A percentile compares a stretch with the other conserved stretches of the same genome.
Evolutionary conservation across 2,329 filamentous ascomycete species (phyloP).

Genomic region (Teratosphaeria zuluensis): DNA sequence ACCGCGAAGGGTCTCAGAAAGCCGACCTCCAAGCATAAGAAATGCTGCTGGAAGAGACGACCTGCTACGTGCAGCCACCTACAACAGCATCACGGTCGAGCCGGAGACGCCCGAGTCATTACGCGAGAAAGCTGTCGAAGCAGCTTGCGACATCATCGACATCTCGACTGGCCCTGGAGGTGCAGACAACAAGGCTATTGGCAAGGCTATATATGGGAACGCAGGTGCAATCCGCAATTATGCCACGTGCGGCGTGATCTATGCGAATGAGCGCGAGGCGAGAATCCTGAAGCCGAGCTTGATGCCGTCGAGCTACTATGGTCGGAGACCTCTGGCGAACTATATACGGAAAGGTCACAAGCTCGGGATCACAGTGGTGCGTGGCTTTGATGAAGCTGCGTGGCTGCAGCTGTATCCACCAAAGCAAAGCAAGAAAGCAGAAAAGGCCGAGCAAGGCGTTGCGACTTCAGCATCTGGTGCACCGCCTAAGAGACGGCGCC

Average conservation of each 20-base stretch:
- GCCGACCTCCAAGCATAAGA: slow-evolving; percentile 30
- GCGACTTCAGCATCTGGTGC: slow-evolving; percentile 35
- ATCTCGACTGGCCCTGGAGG: slow-evolving; percentile 37
- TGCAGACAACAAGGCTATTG: slow-evolving; percentile 39
- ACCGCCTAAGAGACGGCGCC: slow-evolving; percentile 30
- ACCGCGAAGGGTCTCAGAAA: slow-evolving; percentile 43
- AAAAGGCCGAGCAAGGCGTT: slow-evolving; percentile 35
- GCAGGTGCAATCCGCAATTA: slow-evolving; percentile 48
- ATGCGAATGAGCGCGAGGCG: slow-evolving; percentile 65
- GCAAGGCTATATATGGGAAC: slow-evolving; percentile 32
- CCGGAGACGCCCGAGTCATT: slow-evolving; percentile 35
- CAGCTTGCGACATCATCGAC: slow-evolving; percentile 39
- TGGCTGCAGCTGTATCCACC: slow-evolving; percentile 67
- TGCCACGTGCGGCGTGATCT: slow-evolving; percentile 72
- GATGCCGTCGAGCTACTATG: slow-evolving; percentile 76
- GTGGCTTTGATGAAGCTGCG: slow-evolving; percentile 69
- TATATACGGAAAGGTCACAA: slow-evolving; percentile 70
- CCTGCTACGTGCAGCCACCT: slow-evolving; percentile 15
- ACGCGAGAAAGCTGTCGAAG: slow-evolving; percentile 33
- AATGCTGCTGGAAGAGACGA: slow-evolving; percentile 7
- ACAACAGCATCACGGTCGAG: slow-evolving; percentile 23
- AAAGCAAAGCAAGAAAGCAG: slow-evolving; percentile 31
- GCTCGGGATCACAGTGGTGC: slow-evolving; percentile 77
- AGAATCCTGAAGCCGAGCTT: slow-evolving; percentile 80
- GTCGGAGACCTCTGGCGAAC: slow-evolving; percentile 68